phyloP scores from a whole-genome alignment of 1,139 yeast species.

The Debaryomycetaceae sp. region DNA sequence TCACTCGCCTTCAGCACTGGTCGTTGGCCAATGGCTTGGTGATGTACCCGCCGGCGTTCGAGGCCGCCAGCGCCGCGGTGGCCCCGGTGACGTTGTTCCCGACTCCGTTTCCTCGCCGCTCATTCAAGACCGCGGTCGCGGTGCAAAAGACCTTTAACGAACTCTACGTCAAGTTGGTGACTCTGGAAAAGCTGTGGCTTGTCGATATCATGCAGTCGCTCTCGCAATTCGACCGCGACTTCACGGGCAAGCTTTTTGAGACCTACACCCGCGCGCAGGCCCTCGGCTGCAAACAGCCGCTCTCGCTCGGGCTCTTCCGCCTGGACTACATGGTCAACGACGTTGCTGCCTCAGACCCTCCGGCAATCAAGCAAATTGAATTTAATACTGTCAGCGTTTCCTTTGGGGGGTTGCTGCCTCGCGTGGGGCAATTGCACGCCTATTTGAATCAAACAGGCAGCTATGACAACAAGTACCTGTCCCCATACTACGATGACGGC shows the following conservation, averaged over 20 bases:
- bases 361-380: constrained; percentile 81
- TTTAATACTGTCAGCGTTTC: constrained; percentile 95
- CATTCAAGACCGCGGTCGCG: constrained; percentile 61
- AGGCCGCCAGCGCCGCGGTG: constrained; percentile 41
- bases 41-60: constrained; percentile 65
- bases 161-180: constrained; percentile 65
- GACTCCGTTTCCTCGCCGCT: constrained; percentile 71
- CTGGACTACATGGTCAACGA: constrained; percentile 83
- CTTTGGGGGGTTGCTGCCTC: constrained; percentile 84
- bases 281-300: constrained; percentile 57
- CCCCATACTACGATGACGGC: constrained; percentile 38
- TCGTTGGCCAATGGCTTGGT: constrained; percentile 71
- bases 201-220: constrained; percentile 49
- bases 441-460: constrained; percentile 56
- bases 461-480: constrained; percentile 38
- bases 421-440: constrained; percentile 72
- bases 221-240: constrained; percentile 61
- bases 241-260: constrained; percentile 75
- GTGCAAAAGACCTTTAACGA: constrained; percentile 73
- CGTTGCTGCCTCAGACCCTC: constrained; percentile 24
- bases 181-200: constrained; percentile 56
- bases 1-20: constrained; percentile 65
- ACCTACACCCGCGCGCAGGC: constrained; percentile 46
- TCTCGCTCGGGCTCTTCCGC: constrained; percentile 81
- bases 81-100: constrained; percentile 92